Evolutionary conservation across 2,329 filamentous ascomycete genomes (phyloP).

Genomic region (Cryphonectria naterciae): DNA sequence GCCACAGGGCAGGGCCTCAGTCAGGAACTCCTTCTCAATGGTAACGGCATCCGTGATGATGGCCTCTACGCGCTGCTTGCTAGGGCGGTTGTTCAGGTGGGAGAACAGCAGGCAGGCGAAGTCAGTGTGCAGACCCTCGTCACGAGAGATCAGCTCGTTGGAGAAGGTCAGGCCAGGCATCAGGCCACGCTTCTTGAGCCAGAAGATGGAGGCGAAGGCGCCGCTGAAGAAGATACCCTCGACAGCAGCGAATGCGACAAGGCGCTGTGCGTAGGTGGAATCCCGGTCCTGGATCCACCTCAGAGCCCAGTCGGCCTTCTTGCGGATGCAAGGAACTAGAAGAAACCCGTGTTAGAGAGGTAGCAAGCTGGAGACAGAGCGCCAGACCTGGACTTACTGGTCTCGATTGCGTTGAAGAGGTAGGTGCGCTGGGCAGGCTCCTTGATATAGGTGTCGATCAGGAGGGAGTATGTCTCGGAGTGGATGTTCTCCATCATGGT

Average conservation of each 20-base stretch:
- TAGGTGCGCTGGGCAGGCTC: slow-evolving; percentile 92
- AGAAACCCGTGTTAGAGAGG: slow-evolving; percentile 27
- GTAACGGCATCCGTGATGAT: slow-evolving; percentile 93
- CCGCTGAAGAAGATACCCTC: slow-evolving; percentile 99
- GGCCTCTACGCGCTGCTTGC: slow-evolving; percentile 76
- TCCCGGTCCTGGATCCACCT: slow-evolving; percentile 92
- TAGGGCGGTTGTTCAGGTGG: slow-evolving; percentile 91
- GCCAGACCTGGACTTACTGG: slow-evolving; percentile 64
- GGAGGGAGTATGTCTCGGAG: slow-evolving; percentile 97
- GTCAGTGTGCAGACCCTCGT: slow-evolving; percentile 99
- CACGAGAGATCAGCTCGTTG: slow-evolving; percentile 99
- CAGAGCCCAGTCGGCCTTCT: slow-evolving; percentile 98
- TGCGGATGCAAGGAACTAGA: slow-evolving; percentile 89
- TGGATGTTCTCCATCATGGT: slow-evolving; percentile 99
- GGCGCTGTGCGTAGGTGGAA: slow-evolving; percentile 92
- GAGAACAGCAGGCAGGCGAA: slow-evolving; percentile 97
- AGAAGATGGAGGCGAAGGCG: slow-evolving; percentile 98
- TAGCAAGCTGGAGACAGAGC: slow-evolving; percentile 62
- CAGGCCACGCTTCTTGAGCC: slow-evolving; percentile 99
- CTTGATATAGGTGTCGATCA: slow-evolving; percentile 99
- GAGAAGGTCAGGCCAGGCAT: slow-evolving; percentile 99
- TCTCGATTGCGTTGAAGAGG: slow-evolving; percentile 98
- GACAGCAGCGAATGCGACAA: slow-evolving; percentile 95
- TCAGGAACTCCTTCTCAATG: slow-evolving; percentile 98
- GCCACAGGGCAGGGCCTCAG: slow-evolving; percentile 88